Base-by-base conservation (phyloP, 306 rosid genomes). In the Quillaja saponaria region DNA sequence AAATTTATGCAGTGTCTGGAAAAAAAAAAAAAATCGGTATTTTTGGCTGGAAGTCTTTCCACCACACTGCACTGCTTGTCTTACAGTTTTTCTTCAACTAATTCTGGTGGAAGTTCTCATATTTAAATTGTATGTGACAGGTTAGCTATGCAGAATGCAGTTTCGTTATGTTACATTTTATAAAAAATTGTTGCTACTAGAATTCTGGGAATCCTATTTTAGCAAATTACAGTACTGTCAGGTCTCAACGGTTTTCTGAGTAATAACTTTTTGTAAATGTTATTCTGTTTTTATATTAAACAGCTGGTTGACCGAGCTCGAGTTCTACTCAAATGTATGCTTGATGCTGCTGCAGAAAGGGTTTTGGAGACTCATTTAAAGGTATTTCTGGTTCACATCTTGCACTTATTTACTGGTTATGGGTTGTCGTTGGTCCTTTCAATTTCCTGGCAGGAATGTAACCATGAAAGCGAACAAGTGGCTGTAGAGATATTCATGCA, bases 311-410 rank as follows among this genome's bases (percentile, higher is more conserved):
- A 51, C 63, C 73, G 72, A 47, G 90, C 88, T 46, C 73, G 52
- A 57, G 54, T 55, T 17, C 68, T 90, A 5, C 69, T 90, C 56
- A 90, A 78, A 72, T 58, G 53, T 70, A 69, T 90, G 66, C 76
- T 86, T 12, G 96, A 86, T 71, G 78, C 67, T 45, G 81, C 89
- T 19, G 66, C 80, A 56, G 77, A 79, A 10, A 48, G 64, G 79
- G 66, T 84, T 65, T 60, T 68, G 9, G 80, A 67, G 71, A 58
- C 80, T 46, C 77, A 44, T 31, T 79, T 69, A 53, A 75, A 84
- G 81, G 89, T 84, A 67, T 75, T 62, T 52, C 56, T 14, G 7
- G 28, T 37, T 54, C 55, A 45, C 50, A 35, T 52, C 58, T 50
- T 41, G 46, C 38, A 33, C 50, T 13, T 12, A 7, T 20, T n/a